phyloP scores from a whole-genome alignment of 192 early-diverging fungal genomes.

The Phlyctochytrium planicorne region DNA sequence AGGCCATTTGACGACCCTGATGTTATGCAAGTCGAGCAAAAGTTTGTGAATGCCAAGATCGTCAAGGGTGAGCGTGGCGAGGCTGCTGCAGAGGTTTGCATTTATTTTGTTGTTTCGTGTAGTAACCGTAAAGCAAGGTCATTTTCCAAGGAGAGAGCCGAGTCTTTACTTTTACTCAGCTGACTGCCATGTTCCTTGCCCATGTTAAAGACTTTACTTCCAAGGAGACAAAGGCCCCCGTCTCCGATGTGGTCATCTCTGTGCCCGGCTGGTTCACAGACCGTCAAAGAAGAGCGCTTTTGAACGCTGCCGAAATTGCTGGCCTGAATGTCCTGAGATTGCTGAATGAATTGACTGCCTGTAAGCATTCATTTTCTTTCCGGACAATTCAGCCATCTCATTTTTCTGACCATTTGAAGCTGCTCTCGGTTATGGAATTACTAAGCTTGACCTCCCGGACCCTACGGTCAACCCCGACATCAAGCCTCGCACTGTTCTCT shows the following conservation, averaged over 20 bases:
- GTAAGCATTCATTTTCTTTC: constrained; percentile 21
- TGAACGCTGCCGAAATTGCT: constrained; percentile 79
- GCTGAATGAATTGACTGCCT: constrained; percentile 86
- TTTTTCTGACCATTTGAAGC: constrained; percentile 22
- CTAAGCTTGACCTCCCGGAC: constrained; percentile 93
- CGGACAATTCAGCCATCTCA: not conserved
- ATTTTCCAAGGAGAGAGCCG: constrained; percentile 74
- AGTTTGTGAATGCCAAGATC: constrained; percentile 75
- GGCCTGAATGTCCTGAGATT: constrained; percentile 86
- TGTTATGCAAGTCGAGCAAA: constrained; percentile 74
- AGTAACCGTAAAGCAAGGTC: constrained; percentile 46
- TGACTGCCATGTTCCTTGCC: constrained; percentile 87
- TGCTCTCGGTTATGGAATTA: constrained; percentile 95
- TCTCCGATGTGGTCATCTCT: constrained; percentile 90
- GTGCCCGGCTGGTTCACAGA: constrained; percentile 93
- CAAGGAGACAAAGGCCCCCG: constrained; percentile 70
- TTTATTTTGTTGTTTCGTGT: constrained; percentile 5
- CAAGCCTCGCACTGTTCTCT: constrained; percentile 81
- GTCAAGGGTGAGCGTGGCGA: constrained; percentile 68
- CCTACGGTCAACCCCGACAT: constrained; percentile 51
- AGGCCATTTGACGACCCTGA: constrained; percentile 81
- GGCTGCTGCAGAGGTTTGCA: constrained; percentile 67
- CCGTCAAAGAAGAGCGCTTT: constrained; percentile 80
- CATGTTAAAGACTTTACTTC: constrained; percentile 87
- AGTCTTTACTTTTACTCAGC: constrained; percentile 79